Base-by-base conservation (phyloP, 805 yeast genomes). In the Lipomyces oligophaga region DNA sequence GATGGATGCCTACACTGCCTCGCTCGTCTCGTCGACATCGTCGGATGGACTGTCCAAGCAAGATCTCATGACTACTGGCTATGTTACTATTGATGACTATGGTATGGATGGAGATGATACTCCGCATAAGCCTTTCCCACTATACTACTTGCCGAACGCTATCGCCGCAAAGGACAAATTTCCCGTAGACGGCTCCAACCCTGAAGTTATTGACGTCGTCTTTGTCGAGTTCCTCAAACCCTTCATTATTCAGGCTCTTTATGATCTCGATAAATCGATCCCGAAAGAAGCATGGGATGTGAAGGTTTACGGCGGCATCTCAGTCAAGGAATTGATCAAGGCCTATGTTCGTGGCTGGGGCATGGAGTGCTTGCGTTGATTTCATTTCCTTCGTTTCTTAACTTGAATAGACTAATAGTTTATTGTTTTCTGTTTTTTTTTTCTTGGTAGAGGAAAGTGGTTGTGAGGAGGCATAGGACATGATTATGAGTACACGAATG, bases 31-130 rank as follows among this genome's bases (percentile, higher is more conserved):
- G 30, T 13, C 11, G 11, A 41, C 57, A 8, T 15, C 41, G 18
- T 47, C 57, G 61, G 22, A 55, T 57, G 39, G 57, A 60, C 26
- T 46, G 57, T 22, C 25, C 6, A 32, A 42, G 6, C 52, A 58
- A 25, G 42, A 59, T 27, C 41, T 61, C 7, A 60, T 73, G 11
- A 59, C 79, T 1, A 78, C 77, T 50, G 98, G 98, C 0, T 85
- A 83, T 58, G 80, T 79, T 0, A 90, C 98, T 0, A 58, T 66
- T 37, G 98, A 93, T 62, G 97, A 90, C 60, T 73, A 75, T 57
- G 98, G 97, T 0, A 66, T 71, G 54, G 79, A 80, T 52, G 98
- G 98, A 19, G 98, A 93, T 62, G 97, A 70, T 69, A 74, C 87
- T 31, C 58, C 79, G 46, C 89, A 84, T 67, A 69, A 67, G 47